Conservation (phyloP, 2,329 filamentous ascomycete species). For the Cordyceps militaris region DNA sequence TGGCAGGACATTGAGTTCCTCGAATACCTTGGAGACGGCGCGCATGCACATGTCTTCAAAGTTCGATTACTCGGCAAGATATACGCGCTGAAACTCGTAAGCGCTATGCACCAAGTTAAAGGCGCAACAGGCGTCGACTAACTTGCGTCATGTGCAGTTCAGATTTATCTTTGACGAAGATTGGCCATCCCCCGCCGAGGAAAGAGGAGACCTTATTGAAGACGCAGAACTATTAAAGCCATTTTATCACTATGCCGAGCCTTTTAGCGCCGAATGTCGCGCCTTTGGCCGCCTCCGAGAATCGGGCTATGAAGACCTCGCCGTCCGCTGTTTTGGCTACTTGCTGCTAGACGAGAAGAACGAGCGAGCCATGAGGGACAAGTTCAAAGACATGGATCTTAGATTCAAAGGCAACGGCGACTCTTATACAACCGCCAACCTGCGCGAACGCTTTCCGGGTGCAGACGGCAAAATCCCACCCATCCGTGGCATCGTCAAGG, state of each 20-base stretch:
- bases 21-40: constrained; percentile 13
- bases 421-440: too few relatives aligned
- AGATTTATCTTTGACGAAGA: neutral
- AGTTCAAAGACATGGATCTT: constrained; percentile 1
- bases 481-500: neutral
- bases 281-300: constrained; percentile 23
- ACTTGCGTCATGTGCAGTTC: neutral
- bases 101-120: neutral
- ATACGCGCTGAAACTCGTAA: neutral
- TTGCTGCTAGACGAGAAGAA: constrained; percentile 18
- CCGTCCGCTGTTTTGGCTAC: constrained; percentile 20
- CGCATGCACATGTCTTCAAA: constrained; percentile 9
- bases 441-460: neutral
- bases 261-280: constrained; percentile 20
- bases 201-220: too few relatives aligned
- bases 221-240: neutral
- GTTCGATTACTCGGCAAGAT: neutral
- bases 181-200: neutral
- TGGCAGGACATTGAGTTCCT: constrained; percentile 20
- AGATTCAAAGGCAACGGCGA: neutral
- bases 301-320: constrained; percentile 18
- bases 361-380: constrained; percentile 12
- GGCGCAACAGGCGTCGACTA: too few relatives aligned
- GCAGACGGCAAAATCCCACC: neutral
- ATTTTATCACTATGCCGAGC: constrained; percentile 18